Conservation (phyloP, 2,329 filamentous ascomycete species). For the Arthrobotrys megalospora region DNA sequence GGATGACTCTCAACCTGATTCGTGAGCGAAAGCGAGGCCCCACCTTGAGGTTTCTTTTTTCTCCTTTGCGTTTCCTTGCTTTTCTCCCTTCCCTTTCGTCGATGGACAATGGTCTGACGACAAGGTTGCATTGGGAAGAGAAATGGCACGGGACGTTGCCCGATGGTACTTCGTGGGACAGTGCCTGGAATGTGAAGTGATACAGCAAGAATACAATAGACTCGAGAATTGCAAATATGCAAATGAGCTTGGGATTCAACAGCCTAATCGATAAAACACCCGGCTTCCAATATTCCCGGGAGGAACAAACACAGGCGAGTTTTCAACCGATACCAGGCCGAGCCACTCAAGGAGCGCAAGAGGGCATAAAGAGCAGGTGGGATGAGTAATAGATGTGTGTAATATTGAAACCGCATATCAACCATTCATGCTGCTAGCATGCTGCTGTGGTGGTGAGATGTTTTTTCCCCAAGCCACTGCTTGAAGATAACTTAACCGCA, state of each 20-base stretch:
- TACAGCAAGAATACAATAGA: background rate
- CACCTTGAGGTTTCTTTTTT: conserved; percentile 26
- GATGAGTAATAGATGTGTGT: conserved; percentile 60
- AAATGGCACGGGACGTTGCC: conserved; percentile 45
- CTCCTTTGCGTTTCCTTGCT: background rate
- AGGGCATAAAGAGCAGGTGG: conserved; percentile 34
- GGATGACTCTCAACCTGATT: conserved; percentile 53
- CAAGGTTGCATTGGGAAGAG: conserved; percentile 45
- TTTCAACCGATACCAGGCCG: conserved; percentile 31
- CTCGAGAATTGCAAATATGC: no score
- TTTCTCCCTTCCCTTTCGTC: conserved; percentile 13
- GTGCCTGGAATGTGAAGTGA: conserved; percentile 9
- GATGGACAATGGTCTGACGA: conserved; percentile 51
- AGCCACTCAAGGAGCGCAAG: conserved; percentile 29
- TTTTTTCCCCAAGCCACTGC: conserved; percentile 16
- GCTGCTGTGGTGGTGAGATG: conserved; percentile 23
- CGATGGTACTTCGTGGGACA: conserved; percentile 31
- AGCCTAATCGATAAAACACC: conserved; percentile 53
- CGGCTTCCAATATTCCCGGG: conserved; percentile 55
- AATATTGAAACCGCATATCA: conserved; percentile 57
- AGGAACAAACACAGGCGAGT: conserved; percentile 42
- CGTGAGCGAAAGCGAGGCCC: conserved; percentile 53
- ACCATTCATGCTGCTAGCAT: conserved; percentile 30
- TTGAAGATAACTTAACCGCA: background rate
- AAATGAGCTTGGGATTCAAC: conserved; percentile 7